Evolutionary conservation across 2,329 filamentous ascomycete species (phyloP).

Genomic region (Aureobasidium sp.): DNA sequence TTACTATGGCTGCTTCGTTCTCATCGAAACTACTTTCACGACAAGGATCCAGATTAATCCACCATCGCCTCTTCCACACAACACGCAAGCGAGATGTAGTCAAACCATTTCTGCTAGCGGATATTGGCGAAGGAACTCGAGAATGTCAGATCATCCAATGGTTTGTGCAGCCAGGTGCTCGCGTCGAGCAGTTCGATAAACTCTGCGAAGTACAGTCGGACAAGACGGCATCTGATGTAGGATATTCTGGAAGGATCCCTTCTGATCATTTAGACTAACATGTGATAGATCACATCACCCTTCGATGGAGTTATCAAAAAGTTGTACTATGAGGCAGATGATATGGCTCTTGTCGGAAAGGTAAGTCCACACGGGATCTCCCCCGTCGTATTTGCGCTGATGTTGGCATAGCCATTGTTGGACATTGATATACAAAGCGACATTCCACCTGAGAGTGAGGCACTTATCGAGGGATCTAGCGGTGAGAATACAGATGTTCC

Average conservation of each 20-base stretch:
- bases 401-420: slow-evolving; percentile 60
- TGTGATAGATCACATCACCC: slow-evolving; percentile 75
- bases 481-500: slow-evolving; percentile 23
- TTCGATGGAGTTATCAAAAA: slow-evolving; percentile 96
- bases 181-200: slow-evolving; percentile 95
- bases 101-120: slow-evolving; percentile 75
- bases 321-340: slow-evolving; percentile 88
- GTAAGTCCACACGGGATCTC: slow-evolving; percentile 29
- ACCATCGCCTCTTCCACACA: slow-evolving; percentile 22
- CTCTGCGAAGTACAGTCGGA: slow-evolving; percentile 98
- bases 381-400: not conserved
- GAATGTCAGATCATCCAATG: slow-evolving; percentile 99
- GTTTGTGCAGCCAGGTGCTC: slow-evolving; percentile 94
- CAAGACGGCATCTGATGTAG: slow-evolving; percentile 66
- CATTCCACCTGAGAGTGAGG: slow-evolving; percentile 55
- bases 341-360: slow-evolving; percentile 89
- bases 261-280: not conserved
- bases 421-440: slow-evolving; percentile 89
- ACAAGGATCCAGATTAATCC: not conserved
- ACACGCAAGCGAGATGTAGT: slow-evolving; percentile 40
- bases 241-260: not conserved
- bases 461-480: slow-evolving; percentile 28
- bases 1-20: not conserved
- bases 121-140: slow-evolving; percentile 90
- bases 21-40: not conserved